Conservation (phyloP, 2,329 filamentous ascomycete genomes). For the Coniochaeta ligniaria region DNA sequence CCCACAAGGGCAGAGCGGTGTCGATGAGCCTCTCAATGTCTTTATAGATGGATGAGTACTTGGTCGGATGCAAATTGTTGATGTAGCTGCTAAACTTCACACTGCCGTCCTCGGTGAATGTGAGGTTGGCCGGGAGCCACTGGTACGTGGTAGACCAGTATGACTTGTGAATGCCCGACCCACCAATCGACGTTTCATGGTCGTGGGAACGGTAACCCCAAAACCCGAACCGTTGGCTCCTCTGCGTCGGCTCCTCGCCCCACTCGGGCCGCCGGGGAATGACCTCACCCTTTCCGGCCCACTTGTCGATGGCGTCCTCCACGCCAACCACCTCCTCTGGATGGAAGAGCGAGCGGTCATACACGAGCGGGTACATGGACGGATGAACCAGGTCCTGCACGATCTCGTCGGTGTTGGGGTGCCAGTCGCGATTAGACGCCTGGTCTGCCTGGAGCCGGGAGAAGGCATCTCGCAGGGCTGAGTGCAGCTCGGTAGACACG, state of each 20-base stretch:
- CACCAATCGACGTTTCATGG: not conserved
- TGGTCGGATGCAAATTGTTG: slow-evolving; percentile 34
- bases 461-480: slow-evolving; percentile 30
- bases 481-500: slow-evolving; percentile 22
- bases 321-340: slow-evolving; percentile 21
- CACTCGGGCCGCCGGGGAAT: slow-evolving; percentile 4
- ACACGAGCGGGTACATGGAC: slow-evolving; percentile 45
- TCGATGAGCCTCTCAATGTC: slow-evolving; percentile 27
- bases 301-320: slow-evolving; percentile 15
- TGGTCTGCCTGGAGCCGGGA: slow-evolving; percentile 35
- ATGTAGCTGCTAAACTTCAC: slow-evolving; percentile 33
- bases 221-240: not conserved
- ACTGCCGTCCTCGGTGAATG: slow-evolving; percentile 19
- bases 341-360: slow-evolving; percentile 28
- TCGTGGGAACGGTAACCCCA: not conserved
- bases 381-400: slow-evolving; percentile 54
- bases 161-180: not conserved
- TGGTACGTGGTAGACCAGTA: slow-evolving; percentile 20
- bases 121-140: slow-evolving; percentile 29
- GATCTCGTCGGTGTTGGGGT: slow-evolving; percentile 42
- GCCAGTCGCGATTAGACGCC: slow-evolving; percentile 40
- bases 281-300: slow-evolving; percentile 15
- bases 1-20: slow-evolving; percentile 32
- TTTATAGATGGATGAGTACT: slow-evolving; percentile 22
- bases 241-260: not conserved